phyloP scores from a whole-genome alignment of 192 early-diverging fungal species.

The Backusella mclennaniae region DNA sequence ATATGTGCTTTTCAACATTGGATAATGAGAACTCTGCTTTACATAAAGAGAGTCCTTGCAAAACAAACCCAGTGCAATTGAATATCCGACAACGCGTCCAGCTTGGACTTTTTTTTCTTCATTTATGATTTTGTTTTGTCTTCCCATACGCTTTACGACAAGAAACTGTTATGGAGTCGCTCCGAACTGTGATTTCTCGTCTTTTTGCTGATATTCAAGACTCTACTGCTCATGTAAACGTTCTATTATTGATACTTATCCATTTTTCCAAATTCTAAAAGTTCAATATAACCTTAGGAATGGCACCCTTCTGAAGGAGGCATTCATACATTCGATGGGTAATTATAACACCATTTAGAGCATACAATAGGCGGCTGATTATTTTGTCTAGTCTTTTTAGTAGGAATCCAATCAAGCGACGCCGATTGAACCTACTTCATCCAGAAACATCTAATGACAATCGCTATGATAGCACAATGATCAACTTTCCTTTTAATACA shows the following conservation, averaged over 20 bases:
- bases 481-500: constrained; percentile 10
- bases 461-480: constrained; percentile 17
- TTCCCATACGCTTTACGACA: not conserved
- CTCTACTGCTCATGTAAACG: constrained; percentile 9
- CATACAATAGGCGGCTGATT: not conserved
- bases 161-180: constrained; percentile 17
- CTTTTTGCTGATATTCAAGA: constrained; percentile 31
- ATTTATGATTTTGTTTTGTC: not conserved
- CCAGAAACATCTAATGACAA: constrained; percentile 10
- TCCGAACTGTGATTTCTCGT: constrained; percentile 31
- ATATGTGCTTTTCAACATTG: too few relatives aligned
- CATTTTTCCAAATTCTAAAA: not conserved
- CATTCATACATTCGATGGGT: constrained; percentile 16
- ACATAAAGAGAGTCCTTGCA: not conserved
- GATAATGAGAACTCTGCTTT: too few relatives aligned
- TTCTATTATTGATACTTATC: too few relatives aligned
- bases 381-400: constrained; percentile 21
- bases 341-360: not conserved
- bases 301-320: constrained; percentile 2
- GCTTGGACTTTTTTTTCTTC: not conserved
- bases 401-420: constrained; percentile 25
- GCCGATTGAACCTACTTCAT: constrained; percentile 31
- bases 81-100: not conserved
- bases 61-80: not conserved
- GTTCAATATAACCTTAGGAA: not conserved